Evolutionary conservation across 352 stramenopile genomes (phyloP).

Genomic region (Phytophthora uliginosa): DNA sequence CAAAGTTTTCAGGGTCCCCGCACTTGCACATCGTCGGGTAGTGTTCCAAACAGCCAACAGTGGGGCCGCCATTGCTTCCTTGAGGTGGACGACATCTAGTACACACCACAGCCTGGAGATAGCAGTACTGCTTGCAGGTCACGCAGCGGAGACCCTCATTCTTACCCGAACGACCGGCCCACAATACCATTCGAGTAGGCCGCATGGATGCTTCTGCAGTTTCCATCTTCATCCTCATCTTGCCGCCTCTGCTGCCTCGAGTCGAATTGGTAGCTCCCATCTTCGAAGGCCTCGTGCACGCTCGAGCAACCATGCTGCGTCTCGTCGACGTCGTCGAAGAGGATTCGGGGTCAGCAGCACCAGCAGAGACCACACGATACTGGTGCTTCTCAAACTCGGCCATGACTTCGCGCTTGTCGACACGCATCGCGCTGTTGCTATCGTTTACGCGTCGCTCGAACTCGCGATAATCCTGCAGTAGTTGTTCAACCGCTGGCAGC

Average conservation of each 20-base stretch:
- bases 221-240: constrained; percentile 37
- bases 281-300: constrained; percentile 31
- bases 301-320: constrained; percentile 45
- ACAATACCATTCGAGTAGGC: constrained; percentile 81
- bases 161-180: constrained; percentile 84
- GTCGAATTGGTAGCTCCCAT: constrained; percentile 10
- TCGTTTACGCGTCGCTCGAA: constrained; percentile 58
- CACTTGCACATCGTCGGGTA: constrained; percentile 87
- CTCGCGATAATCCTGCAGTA: constrained; percentile 62
- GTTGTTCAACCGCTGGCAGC: constrained; percentile 67
- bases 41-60: constrained; percentile 81
- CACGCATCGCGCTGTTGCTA: constrained; percentile 19
- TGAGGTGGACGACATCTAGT: constrained; percentile 69
- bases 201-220: constrained; percentile 38
- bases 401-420: constrained; percentile 66
- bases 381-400: constrained; percentile 54
- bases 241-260: constrained; percentile 37
- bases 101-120: constrained; percentile 85
- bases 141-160: constrained; percentile 79
- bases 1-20: constrained; percentile 57
- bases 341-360: constrained; percentile 15
- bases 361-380: constrained; percentile 11
- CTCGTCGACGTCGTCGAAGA: constrained; percentile 39
- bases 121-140: constrained; percentile 89
- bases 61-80: constrained; percentile 30